A percentile compares a stretch with the other conserved stretches of the same genome.
These are phyloP conservation scores for Syncephalastrum sp. DNA, from an alignment of 371 early-diverging fungal species.

Conservation along the genomic window DNA sequence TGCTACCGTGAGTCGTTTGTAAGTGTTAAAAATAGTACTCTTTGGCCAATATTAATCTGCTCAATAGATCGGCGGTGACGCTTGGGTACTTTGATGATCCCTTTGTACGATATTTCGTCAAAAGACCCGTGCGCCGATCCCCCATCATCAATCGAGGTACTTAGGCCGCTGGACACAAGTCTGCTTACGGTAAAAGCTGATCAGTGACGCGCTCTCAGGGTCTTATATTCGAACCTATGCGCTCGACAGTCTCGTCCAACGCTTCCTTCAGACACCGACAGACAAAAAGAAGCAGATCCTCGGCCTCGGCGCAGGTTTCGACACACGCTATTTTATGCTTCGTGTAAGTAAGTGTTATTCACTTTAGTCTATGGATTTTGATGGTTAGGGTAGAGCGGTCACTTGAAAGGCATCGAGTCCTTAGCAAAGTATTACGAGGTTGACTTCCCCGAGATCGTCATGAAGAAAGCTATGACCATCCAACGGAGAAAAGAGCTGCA, in stretches of 20 bases:
- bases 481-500: conserved; percentile 55
- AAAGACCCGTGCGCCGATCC: conserved; percentile 63
- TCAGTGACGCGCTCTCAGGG: conserved; percentile 36
- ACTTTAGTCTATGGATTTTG: not conserved
- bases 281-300: conserved; percentile 73
- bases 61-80: conserved; percentile 75
- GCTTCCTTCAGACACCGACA: conserved; percentile 51
- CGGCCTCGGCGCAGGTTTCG: conserved; percentile 88
- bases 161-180: not conserved
- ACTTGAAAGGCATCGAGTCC: not conserved
- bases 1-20: conserved; percentile 79
- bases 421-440: conserved; percentile 75
- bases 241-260: conserved; percentile 60
- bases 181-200: not conserved
- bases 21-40: conserved; percentile 20
- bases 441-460: conserved; percentile 88
- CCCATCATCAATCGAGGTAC: conserved; percentile 93
- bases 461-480: conserved; percentile 73
- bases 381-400: not conserved
- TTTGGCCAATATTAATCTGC: not conserved
- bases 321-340: conserved; percentile 87
- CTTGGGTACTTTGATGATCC: conserved; percentile 82
- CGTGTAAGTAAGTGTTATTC: conserved; percentile 38
- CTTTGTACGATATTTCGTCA: conserved; percentile 75
- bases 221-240: conserved; percentile 72